Percentiles rank a stretch among this genome's conserved stretches.
phyloP scores from a whole-genome alignment of 306 rosid species.

The Hippophae rhamnoides region DNA sequence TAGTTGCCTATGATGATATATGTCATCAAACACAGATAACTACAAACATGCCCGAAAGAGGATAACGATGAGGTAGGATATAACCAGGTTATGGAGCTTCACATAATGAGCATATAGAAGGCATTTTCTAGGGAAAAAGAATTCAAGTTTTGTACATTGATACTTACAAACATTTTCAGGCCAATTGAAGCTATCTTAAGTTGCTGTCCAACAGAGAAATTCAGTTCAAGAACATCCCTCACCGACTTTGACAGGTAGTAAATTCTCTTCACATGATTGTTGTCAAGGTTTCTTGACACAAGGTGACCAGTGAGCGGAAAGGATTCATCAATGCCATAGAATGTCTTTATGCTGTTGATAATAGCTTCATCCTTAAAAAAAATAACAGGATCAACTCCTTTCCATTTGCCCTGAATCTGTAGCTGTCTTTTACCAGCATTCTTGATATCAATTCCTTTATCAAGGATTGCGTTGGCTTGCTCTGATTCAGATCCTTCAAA shows the following conservation, averaged over 20 bases:
- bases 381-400: constrained; percentile 92
- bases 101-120: background rate
- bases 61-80: background rate
- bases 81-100: background rate
- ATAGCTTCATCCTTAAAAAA: constrained; percentile 70
- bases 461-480: constrained; percentile 28
- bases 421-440: constrained; percentile 55
- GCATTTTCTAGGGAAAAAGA: background rate
- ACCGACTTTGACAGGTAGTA: constrained; percentile 79
- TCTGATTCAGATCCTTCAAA: constrained; percentile 28
- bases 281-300: constrained; percentile 68
- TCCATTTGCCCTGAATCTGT: constrained; percentile 88
- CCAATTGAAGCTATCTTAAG: constrained; percentile 93
- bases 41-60: background rate
- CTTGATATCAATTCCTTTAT: constrained; percentile 26
- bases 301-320: constrained; percentile 82
- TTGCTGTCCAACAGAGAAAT: constrained; percentile 79
- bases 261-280: constrained; percentile 76
- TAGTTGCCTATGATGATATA: too few relatives aligned
- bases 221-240: constrained; percentile 80
- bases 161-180: constrained; percentile 95
- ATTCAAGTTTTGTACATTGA: constrained; percentile 7
- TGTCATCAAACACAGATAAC: background rate
- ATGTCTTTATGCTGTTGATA: constrained; percentile 59
- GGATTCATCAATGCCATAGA: constrained; percentile 67